A percentile compares a stretch with the other conserved stretches of the same genome.
Conservation (phyloP, 257 asterid genomes). For the Agastache rugosa region DNA sequence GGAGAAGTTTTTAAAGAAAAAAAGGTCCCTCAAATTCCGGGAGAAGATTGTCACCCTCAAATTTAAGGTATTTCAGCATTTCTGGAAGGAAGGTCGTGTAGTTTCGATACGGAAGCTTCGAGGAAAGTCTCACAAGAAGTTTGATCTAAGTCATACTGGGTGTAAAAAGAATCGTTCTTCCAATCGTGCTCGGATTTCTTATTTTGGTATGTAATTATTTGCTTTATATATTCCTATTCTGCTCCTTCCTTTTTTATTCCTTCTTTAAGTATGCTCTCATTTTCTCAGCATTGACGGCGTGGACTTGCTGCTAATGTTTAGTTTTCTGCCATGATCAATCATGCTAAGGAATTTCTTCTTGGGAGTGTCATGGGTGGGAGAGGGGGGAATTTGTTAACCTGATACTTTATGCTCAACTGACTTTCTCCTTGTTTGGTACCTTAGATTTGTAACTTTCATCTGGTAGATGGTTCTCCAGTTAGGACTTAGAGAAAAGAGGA, state of each 20-base stretch:
- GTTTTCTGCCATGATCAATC: background rate
- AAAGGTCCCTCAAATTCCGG: slow-evolving; percentile 56
- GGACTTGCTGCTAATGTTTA: slow-evolving; percentile 16
- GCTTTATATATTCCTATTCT: slow-evolving; percentile 21
- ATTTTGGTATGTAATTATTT: slow-evolving; percentile 54
- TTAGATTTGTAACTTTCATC: background rate
- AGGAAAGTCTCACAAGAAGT: slow-evolving; percentile 75
- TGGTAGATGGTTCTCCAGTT: background rate
- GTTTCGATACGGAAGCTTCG: slow-evolving; percentile 65
- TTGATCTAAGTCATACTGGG: slow-evolving; percentile 62
- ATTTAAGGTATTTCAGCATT: slow-evolving; percentile 73
- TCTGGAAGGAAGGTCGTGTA: slow-evolving; percentile 80
- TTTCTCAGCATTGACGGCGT: background rate
- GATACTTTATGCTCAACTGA: slow-evolving; percentile 7
- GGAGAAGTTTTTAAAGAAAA: slow-evolving; percentile 57
- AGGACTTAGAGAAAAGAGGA: background rate
- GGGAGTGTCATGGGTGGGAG: background rate
- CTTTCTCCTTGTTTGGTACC: slow-evolving; percentile 12
- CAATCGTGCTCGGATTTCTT: slow-evolving; percentile 56
- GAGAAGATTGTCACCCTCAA: slow-evolving; percentile 74
- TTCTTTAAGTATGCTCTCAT: background rate
- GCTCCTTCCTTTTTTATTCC: background rate
- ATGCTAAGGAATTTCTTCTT: background rate
- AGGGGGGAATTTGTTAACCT: background rate
- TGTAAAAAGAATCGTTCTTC: slow-evolving; percentile 68